Conservation (phyloP, 2,329 filamentous ascomycete genomes). For the Mollisiaceae sp. region DNA sequence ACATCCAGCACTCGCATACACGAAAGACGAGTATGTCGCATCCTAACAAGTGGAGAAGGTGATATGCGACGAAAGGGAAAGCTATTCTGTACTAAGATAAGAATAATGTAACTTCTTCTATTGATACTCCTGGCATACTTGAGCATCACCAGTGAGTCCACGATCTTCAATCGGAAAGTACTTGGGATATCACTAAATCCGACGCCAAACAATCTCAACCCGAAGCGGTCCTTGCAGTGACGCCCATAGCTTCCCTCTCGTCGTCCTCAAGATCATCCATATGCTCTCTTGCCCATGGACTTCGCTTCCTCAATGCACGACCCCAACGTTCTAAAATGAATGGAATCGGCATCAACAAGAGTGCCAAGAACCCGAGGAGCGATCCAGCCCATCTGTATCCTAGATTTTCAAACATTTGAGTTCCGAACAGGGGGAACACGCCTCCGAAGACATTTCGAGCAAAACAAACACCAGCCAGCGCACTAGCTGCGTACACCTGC, state of each 20-base stretch:
- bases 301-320: neutral
- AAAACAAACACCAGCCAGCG: conserved; percentile 2
- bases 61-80: too few species aligned
- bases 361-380: neutral
- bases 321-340: neutral
- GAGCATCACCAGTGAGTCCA: too few species aligned
- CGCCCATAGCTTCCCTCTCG: conserved; percentile 1
- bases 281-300: conserved; percentile 7
- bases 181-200: neutral
- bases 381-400: conserved; percentile 6
- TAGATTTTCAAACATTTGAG: conserved; percentile 6
- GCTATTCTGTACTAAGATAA: too few species aligned
- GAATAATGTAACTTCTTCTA: too few species aligned
- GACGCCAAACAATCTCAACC: neutral
- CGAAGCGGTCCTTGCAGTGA: neutral
- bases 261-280: neutral
- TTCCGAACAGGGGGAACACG: neutral
- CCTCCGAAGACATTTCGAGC: neutral
- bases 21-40: too few species aligned
- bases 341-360: conserved; percentile 1
- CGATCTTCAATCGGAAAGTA: too few species aligned
- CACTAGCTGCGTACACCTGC: neutral
- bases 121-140: too few species aligned
- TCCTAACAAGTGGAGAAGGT: too few species aligned
- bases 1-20: too few species aligned